A percentile compares a stretch with the other conserved stretches of the same genome.
phyloP scores from a whole-genome alignment of 2,329 filamentous ascomycete species.

The Diaporthe sp. region DNA sequence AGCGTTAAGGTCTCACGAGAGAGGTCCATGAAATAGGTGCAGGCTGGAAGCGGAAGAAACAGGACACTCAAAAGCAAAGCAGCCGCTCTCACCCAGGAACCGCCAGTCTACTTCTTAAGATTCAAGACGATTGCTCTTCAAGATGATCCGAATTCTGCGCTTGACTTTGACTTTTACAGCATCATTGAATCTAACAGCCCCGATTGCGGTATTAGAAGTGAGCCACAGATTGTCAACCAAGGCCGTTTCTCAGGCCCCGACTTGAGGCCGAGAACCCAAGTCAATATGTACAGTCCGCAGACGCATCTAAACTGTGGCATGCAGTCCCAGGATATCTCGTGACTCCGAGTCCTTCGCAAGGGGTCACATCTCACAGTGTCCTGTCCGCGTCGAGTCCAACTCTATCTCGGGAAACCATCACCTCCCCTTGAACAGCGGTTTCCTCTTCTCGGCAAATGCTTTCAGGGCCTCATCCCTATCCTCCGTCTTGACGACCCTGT shows the following conservation, averaged over 20 bases:
- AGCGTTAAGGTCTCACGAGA: background rate
- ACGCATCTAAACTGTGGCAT: background rate
- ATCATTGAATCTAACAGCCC: background rate
- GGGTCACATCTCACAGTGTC: background rate
- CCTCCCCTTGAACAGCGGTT: constrained; percentile 69
- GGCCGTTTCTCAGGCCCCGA: background rate
- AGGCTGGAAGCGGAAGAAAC: background rate
- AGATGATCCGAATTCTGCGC: background rate
- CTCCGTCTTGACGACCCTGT: constrained; percentile 84
- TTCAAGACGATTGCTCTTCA: background rate
- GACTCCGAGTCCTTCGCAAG: background rate
- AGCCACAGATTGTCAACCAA: background rate
- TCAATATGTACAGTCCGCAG: background rate
- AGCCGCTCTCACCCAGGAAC: background rate
- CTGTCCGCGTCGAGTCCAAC: too few relatives aligned
- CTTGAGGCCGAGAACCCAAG: background rate
- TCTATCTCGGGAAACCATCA: background rate
- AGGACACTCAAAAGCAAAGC: background rate
- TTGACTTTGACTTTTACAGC: too few relatives aligned
- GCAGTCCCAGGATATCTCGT: background rate
- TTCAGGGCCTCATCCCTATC: constrained; percentile 89
- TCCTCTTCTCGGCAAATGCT: constrained; percentile 81
- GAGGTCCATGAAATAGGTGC: too few relatives aligned
- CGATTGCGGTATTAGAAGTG: too few relatives aligned
- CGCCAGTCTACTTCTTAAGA: too few relatives aligned